These are phyloP conservation scores for Suhomyces tanzawaensis DNA, from an alignment of 805 yeast genomes.

Conservation along the genomic window DNA sequence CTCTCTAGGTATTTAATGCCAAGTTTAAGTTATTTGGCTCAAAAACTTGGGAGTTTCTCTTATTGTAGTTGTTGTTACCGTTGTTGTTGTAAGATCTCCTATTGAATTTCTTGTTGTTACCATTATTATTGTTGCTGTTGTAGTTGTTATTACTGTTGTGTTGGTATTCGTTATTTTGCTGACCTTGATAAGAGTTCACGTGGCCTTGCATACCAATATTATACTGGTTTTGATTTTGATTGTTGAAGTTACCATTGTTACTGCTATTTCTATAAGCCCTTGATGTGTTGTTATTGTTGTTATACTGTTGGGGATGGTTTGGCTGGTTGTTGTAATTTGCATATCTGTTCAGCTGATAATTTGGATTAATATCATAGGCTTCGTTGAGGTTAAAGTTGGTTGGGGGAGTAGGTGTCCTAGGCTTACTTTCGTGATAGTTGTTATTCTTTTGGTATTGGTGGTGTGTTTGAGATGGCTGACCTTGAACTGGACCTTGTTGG, in stretches of 20 bases:
- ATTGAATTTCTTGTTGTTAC: conserved; percentile 20
- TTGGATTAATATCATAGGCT: conserved; percentile 10
- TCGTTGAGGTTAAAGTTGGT: conserved; percentile 8
- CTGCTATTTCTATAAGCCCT: conserved; percentile 7
- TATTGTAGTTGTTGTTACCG: conserved; percentile 8
- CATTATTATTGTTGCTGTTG: conserved; percentile 11
- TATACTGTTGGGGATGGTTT: conserved; percentile 1
- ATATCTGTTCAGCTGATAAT: conserved; percentile 8
- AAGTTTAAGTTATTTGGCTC: conserved; percentile 13
- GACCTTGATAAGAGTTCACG: conserved; percentile 7
- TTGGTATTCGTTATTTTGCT: conserved; percentile 9
- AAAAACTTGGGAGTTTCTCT: conserved; percentile 13
- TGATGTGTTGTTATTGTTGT: conserved; percentile 5
- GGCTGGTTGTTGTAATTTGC: conserved; percentile 2
- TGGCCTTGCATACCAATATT: too few relatives aligned
- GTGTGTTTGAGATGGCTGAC: conserved; percentile 4
- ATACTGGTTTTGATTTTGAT: conserved; percentile 5
- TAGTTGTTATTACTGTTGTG: conserved; percentile 8
- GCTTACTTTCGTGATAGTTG: conserved; percentile 10
- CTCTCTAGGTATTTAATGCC: conserved; percentile 10
- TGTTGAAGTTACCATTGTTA: background rate
- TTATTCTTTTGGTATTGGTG: conserved; percentile 5
- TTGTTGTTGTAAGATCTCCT: conserved; percentile 25
- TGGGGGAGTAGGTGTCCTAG: conserved; percentile 31
- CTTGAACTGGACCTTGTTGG: background rate